These are phyloP conservation scores for Phoma herbarum DNA, from an alignment of 2,329 filamentous ascomycete species.

Conservation along the genomic window DNA sequence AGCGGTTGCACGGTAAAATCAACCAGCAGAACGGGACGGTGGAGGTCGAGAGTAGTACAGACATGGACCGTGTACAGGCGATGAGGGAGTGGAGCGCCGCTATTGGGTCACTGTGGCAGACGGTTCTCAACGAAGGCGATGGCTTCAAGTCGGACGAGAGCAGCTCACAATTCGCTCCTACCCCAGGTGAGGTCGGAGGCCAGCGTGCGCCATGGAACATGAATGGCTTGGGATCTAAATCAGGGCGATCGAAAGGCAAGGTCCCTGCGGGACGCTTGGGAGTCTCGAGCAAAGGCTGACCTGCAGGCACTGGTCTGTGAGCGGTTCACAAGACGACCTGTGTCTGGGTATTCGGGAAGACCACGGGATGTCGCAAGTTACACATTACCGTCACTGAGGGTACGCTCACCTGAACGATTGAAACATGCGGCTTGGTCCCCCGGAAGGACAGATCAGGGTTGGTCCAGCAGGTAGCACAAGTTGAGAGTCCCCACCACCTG, in stretches of 20 bases:
- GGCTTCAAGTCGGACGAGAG: slow-evolving; percentile 67
- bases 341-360: slow-evolving; percentile 43
- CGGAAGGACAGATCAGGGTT: slow-evolving; percentile 34
- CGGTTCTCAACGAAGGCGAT: slow-evolving; percentile 80
- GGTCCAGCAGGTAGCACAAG: slow-evolving; percentile 43
- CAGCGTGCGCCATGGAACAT: slow-evolving; percentile 41
- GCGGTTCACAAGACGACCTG: slow-evolving; percentile 45
- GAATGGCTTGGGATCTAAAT: slow-evolving; percentile 41
- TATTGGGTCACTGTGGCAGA: slow-evolving; percentile 72
- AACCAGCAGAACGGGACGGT: slow-evolving; percentile 88
- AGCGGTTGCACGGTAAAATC: slow-evolving; percentile 85
- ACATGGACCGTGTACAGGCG: slow-evolving; percentile 76
- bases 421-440: slow-evolving; percentile 46
- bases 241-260: slow-evolving; percentile 50
- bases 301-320: slow-evolving; percentile 45
- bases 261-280: slow-evolving; percentile 49
- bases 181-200: slow-evolving; percentile 39
- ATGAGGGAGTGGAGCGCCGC: slow-evolving; percentile 77
- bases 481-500: slow-evolving; percentile 34
- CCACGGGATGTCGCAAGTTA: slow-evolving; percentile 40
- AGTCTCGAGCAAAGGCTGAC: slow-evolving; percentile 52
- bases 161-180: slow-evolving; percentile 44
- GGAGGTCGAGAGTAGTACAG: slow-evolving; percentile 77
- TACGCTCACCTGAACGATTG: slow-evolving; percentile 42
- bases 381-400: slow-evolving; percentile 47